Conservation (phyloP, 345 rosid genomes). For the Syzygium aromaticum region DNA sequence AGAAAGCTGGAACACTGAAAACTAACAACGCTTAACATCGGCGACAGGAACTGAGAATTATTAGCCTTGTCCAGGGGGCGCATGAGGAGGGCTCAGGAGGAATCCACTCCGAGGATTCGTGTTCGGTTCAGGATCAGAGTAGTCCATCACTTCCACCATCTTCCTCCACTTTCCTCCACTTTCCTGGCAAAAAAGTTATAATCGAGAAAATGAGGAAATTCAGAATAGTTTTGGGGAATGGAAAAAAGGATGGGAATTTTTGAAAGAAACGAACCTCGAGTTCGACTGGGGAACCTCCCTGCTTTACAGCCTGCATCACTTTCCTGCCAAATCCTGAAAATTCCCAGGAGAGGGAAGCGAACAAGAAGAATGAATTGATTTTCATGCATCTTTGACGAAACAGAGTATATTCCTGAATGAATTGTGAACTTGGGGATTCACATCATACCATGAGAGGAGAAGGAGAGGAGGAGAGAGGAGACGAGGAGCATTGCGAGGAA, state of each 20-base stretch:
- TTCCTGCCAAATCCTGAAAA: conserved; percentile 1
- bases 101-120: conserved; percentile 1
- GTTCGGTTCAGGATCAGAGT: conserved; percentile 3
- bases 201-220: not conserved
- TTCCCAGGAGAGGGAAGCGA: not conserved
- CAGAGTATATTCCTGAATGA: not conserved
- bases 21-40: not conserved
- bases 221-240: not conserved
- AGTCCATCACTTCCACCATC: conserved; percentile 6
- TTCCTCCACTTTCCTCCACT: not conserved
- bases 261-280: not conserved
- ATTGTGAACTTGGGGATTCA: not conserved
- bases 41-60: not conserved
- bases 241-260: not conserved
- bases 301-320: not conserved
- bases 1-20: not conserved
- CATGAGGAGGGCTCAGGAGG: not conserved
- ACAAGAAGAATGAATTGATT: not conserved
- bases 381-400: not conserved
- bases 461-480: not conserved
- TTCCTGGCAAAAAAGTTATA: not conserved
- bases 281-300: not conserved
- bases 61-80: not conserved
- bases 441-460: not conserved
- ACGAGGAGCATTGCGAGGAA: not conserved